Evolutionary conservation across 192 early-diverging fungal species (phyloP).

Genomic region (Umbelopsis isabellina): DNA sequence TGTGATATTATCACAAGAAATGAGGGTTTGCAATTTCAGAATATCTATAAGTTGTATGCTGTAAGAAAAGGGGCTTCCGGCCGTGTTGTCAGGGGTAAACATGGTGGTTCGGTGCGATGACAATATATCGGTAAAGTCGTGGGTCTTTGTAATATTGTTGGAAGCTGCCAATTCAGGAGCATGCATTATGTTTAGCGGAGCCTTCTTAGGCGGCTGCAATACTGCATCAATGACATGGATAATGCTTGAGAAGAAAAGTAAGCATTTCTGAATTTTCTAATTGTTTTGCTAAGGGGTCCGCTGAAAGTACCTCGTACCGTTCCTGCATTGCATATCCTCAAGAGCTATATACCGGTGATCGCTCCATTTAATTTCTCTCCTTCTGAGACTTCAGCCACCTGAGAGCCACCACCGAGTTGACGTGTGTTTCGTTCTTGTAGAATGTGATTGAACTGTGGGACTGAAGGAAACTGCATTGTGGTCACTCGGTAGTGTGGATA

Average conservation of each 20-base stretch:
- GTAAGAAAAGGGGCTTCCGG: conserved; percentile 13
- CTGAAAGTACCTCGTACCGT: conserved; percentile 15
- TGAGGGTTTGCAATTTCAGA: too few species aligned
- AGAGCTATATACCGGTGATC: background rate
- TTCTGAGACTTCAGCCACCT: background rate
- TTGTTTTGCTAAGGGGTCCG: background rate
- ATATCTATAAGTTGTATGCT: conserved; percentile 15
- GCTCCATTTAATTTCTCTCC: background rate
- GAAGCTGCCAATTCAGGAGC: conserved; percentile 18
- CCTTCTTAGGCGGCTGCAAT: conserved; percentile 13
- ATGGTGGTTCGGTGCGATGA: conserved; percentile 12
- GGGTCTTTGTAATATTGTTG: conserved; percentile 4
- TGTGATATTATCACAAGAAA: too few species aligned
- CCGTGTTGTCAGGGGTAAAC: conserved; percentile 19
- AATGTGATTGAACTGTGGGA: background rate
- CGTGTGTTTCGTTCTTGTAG: background rate
- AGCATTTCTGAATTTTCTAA: conserved; percentile 1
- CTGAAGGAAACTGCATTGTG: background rate
- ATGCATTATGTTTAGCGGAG: conserved; percentile 8
- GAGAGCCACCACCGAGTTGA: background rate
- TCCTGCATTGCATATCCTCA: conserved; percentile 18
- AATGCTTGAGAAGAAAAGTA: conserved; percentile 1
- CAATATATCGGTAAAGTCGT: conserved; percentile 7
- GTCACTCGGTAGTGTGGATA: too few species aligned
- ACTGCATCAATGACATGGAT: conserved; percentile 20